Evolutionary conservation across 768 basidiomycete genomes (phyloP), one percentile per base, ranked within the genome.

Genomic region (Russula olivacea): DNA sequence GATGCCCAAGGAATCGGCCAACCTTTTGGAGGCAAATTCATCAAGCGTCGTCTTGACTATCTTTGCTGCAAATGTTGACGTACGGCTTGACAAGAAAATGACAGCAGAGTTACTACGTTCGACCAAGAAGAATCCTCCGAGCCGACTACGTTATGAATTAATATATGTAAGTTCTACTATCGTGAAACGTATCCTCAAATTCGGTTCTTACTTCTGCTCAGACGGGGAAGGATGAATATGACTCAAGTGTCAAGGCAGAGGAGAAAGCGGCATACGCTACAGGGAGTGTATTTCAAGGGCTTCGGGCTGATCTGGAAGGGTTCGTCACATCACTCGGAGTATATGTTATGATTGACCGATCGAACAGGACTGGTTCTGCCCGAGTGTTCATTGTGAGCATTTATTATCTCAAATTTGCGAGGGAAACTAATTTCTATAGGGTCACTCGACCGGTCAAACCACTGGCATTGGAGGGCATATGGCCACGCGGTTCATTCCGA

Each of bases 71-170:
- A 79, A 85, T 41, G 81, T 90, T 19, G 79, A 80, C 49, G 86
- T 91, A 21, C 79, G 74, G 48, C 72, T 91, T 17, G 83, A 84
- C 65, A 80, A 82, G 73, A 89, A 87, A 70, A 76, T 88, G 54
- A 77, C 82, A 2, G 72, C 77, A 9, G 96, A 98, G 72, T 76
- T 98, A 36, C 82, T 89, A 62, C 80, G 96, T 62, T 91, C 93
- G 0, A 99, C 95, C 11, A 98, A 98, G 81, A 99, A 99, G 78
- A 87, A 90, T 59, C 89, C 92, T 0, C 96, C 96, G 0, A 76
- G 75, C 5, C 81, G 77, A 57, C 81, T 94, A 71, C 85, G 80
- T 60, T 89, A 91, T 58, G 84, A 89, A 67, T 78, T 99, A 12
- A 92, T 99, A 45, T 98, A 91, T 76, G 88, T 90, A 55, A 65